These are phyloP conservation scores for Penicillium sp. DNA, from an alignment of 2,329 filamentous ascomycete genomes.

Conservation along the genomic window DNA sequence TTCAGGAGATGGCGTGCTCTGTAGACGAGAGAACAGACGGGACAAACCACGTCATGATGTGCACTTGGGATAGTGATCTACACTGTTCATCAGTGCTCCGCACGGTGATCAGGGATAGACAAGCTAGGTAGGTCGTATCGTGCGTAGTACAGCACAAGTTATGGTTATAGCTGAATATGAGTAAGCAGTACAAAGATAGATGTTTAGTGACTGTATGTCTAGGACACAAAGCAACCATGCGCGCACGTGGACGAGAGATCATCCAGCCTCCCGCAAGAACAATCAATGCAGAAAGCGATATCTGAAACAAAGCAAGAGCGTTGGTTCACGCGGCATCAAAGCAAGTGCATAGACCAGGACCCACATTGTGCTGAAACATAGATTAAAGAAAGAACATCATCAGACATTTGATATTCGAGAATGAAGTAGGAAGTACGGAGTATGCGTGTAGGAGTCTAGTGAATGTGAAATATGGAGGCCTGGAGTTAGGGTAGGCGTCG, in stretches of 20 bases:
- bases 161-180: background rate
- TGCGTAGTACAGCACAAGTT: background rate
- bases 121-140: background rate
- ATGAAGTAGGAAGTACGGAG: background rate
- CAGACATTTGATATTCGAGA: background rate
- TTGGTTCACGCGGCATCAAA: background rate
- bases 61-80: background rate
- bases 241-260: background rate
- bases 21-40: background rate
- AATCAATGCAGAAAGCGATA: background rate
- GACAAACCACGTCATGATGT: constrained; percentile 5
- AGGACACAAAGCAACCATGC: background rate
- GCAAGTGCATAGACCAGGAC: background rate
- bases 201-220: background rate
- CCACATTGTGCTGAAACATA: background rate
- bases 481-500: background rate
- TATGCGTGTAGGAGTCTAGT: background rate
- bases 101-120: constrained; percentile 9
- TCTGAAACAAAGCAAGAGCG: background rate
- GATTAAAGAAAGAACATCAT: background rate
- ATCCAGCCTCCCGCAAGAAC: background rate
- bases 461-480: background rate
- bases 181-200: background rate
- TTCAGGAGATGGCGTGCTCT: background rate
- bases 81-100: constrained; percentile 7